phyloP scores from a whole-genome alignment of 169 alveolate genomes.

The Plasmodium blacklocki region DNA sequence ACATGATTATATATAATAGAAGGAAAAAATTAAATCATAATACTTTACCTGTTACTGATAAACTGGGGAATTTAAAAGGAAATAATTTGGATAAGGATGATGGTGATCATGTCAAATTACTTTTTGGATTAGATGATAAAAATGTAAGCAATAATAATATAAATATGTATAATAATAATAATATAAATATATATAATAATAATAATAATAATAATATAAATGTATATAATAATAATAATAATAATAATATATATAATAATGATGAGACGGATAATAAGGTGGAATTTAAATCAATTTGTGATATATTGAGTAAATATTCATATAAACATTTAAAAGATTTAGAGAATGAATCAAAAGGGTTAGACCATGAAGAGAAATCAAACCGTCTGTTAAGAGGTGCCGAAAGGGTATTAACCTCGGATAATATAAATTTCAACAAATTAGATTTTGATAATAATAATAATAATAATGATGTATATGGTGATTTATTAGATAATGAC shows the following conservation, averaged over 20 bases:
- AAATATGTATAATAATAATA: too few relatives aligned
- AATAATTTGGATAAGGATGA: background rate
- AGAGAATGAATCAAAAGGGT: background rate
- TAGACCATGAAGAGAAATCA: background rate
- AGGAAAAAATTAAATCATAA: background rate
- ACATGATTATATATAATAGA: conserved; percentile 4
- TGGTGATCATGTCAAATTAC: background rate
- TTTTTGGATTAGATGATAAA: background rate
- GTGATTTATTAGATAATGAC: background rate
- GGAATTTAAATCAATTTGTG: background rate
- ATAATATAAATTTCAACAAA: background rate
- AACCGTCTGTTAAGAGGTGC: too few relatives aligned
- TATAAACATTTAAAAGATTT: background rate
- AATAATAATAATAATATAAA: too few relatives aligned
- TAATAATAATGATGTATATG: background rate
- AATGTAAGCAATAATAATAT: background rate
- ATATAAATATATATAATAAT: too few relatives aligned
- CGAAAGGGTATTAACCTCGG: too few relatives aligned
- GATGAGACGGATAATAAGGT: background rate
- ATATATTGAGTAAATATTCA: background rate
- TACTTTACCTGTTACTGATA: background rate
- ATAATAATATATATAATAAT: background rate
- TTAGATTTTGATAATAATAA: background rate
- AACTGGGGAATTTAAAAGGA: too few relatives aligned
- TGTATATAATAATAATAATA: too few relatives aligned